phyloP scores from a whole-genome alignment of 495 filamentous ascomycete species.

The Achaetomiella virescens region DNA sequence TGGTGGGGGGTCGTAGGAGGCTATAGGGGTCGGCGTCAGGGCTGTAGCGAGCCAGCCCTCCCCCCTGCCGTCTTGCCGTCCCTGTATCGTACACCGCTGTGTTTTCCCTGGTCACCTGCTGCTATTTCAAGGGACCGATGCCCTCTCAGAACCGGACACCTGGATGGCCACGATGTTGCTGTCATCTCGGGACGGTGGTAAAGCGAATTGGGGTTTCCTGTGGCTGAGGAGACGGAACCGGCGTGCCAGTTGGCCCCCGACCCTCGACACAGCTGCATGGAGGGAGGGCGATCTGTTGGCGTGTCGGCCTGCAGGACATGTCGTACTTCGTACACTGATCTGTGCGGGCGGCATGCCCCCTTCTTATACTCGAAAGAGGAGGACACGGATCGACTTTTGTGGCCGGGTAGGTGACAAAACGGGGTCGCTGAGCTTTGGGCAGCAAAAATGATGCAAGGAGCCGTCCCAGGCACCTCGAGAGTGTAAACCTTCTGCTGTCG shows the following conservation, averaged over 20 bases:
- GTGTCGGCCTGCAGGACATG: not conserved
- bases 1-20: conserved; percentile 5
- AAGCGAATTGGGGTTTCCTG: not conserved
- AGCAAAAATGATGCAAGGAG: not conserved
- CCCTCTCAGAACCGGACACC: not conserved
- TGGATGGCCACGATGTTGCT: not conserved
- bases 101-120: conserved; percentile 7
- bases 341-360: not conserved
- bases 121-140: not conserved
- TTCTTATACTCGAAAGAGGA: conserved; percentile 3
- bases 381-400: not conserved
- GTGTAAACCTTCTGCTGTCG: not conserved
- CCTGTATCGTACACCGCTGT: conserved; percentile 15
- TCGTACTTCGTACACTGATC: not conserved
- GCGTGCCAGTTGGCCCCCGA: not conserved
- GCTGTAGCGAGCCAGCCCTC: conserved; percentile 5
- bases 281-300: conserved; percentile 1
- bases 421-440: conserved; percentile 11
- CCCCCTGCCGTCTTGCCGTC: conserved; percentile 1
- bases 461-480: not conserved
- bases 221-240: not conserved
- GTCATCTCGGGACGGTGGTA: not conserved
- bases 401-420: not conserved
- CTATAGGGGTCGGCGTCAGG: conserved; percentile 13
- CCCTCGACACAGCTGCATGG: not conserved